Base-by-base conservation (phyloP, 495 filamentous ascomycete species). In the Staphylotrichum longicolle region DNA sequence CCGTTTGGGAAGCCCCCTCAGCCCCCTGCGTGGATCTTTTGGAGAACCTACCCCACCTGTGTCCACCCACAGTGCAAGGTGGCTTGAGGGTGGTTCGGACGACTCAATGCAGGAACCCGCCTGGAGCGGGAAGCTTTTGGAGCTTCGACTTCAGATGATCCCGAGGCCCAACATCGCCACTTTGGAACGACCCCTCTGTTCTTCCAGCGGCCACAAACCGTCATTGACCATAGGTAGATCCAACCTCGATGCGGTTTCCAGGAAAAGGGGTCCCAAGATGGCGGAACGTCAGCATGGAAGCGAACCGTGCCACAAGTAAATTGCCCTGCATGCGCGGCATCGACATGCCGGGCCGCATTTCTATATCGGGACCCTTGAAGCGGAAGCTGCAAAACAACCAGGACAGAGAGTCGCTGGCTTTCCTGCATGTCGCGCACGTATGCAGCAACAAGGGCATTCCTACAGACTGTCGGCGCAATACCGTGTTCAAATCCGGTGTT, bases 21-120 rank as follows among this genome's bases (percentile, higher is more conserved):
- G 20, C 20, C 14, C 57, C 49, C 57, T 60, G 57, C 48, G 41
- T 30, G 58, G 58, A 51, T 42, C 27, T 51, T 59, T 33, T 59
- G 57, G 2, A 9, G 40, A 33, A 11, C 5, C 32, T 7, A 15
- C 14, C 20, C 20, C 20, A 27, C 20, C 20, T 27, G 20, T 27
- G 20, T 27, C 20, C 20, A 27, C 20, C 20, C 20, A 27, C 20
- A 27, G 20, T 27, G 20, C 3, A 44, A 3, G n/a, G 32, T 32
- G 41, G n/a, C 5, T 27, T 5, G 7, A 34, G 20, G 20, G n/a
- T 2, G 40, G 54, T 57, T 47, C 55, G 15, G 56, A 50, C 46
- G 55, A 34, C 5, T 20, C 0, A 27, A 50, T 41, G 56, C 56
- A 58, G 56, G 56, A 57, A 20, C 30, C n/a, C 41, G 12, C 44